Conservation (phyloP, 495 filamentous ascomycete genomes). For the Penicillium desertorum region DNA sequence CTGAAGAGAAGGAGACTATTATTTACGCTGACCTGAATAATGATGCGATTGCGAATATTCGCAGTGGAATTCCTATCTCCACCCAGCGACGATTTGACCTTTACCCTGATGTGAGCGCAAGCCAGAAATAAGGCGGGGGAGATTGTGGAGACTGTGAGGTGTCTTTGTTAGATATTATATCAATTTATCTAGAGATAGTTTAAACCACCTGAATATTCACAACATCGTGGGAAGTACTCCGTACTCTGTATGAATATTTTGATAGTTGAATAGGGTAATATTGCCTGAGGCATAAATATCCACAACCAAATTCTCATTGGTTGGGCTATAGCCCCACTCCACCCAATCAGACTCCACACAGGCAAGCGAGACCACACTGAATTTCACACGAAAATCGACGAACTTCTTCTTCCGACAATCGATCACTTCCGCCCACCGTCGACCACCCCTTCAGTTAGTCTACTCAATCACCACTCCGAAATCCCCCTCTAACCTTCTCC, state of each 20-base stretch:
- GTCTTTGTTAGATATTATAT: not conserved
- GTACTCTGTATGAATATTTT: no score
- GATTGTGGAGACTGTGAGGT: no score
- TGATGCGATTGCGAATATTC: slow-evolving; percentile 69
- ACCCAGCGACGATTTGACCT: slow-evolving; percentile 91
- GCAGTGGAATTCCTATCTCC: slow-evolving; percentile 81
- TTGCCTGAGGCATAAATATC: not conserved
- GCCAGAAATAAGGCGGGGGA: slow-evolving; percentile 20
- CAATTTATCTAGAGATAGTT: slow-evolving; percentile 1
- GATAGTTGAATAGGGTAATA: not conserved
- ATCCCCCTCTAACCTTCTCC: slow-evolving; percentile 19
- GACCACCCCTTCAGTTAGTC: slow-evolving; percentile 47
- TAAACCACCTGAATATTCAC: not conserved
- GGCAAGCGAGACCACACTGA: slow-evolving; percentile 51
- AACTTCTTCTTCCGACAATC: slow-evolving; percentile 36
- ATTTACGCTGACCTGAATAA: slow-evolving; percentile 72
- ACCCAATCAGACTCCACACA: slow-evolving; percentile 29
- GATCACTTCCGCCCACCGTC: slow-evolving; percentile 50
- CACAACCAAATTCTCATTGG: not conserved
- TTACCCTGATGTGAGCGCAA: slow-evolving; percentile 79
- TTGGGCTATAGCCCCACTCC: not conserved
- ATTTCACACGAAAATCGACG: slow-evolving; percentile 37
- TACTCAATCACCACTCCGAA: not conserved
- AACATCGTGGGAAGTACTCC: not conserved
- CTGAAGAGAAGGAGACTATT: slow-evolving; percentile 72